These are phyloP conservation scores for Piloderma croceum DNA, from an alignment of 768 basidiomycete species.

Conservation along the genomic window DNA sequence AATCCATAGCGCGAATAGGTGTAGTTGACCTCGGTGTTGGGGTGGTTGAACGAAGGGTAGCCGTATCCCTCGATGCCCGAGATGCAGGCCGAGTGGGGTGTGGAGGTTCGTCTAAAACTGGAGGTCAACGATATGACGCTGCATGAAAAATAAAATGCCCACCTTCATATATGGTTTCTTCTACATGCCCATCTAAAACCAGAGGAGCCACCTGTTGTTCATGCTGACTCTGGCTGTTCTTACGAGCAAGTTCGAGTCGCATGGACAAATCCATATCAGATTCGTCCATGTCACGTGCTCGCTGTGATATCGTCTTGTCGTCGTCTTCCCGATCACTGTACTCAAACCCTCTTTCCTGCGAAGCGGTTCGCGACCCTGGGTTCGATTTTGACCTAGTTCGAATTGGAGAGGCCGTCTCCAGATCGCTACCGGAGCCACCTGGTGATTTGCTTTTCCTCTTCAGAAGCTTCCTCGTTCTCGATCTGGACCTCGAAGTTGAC, in stretches of 20 bases:
- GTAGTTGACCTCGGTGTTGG: constrained; percentile 42
- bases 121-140: constrained; percentile 3
- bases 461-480: constrained; percentile 37
- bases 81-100: constrained; percentile 50
- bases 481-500: too few relatives aligned
- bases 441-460: constrained; percentile 33
- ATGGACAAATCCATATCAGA: constrained; percentile 74
- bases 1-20: constrained; percentile 28
- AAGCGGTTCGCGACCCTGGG: constrained; percentile 38
- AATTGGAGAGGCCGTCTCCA: constrained; percentile 43
- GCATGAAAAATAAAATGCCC: constrained; percentile 14
- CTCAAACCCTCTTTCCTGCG: constrained; percentile 35
- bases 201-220: constrained; percentile 37
- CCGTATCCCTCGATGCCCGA: constrained; percentile 41
- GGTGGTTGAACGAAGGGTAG: constrained; percentile 39
- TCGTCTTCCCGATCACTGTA: constrained; percentile 46
- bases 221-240: constrained; percentile 77
- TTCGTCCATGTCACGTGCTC: constrained; percentile 43
- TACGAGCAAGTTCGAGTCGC: constrained; percentile 76
- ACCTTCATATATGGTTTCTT: constrained; percentile 81
- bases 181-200: constrained; percentile 42
- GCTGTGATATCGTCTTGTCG: constrained; percentile 32
- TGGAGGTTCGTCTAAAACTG: constrained; percentile 53
- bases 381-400: constrained; percentile 29
- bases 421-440: constrained; percentile 37